phyloP scores from a whole-genome alignment of 192 early-diverging fungal species.

The Polychytrium aggregatum region DNA sequence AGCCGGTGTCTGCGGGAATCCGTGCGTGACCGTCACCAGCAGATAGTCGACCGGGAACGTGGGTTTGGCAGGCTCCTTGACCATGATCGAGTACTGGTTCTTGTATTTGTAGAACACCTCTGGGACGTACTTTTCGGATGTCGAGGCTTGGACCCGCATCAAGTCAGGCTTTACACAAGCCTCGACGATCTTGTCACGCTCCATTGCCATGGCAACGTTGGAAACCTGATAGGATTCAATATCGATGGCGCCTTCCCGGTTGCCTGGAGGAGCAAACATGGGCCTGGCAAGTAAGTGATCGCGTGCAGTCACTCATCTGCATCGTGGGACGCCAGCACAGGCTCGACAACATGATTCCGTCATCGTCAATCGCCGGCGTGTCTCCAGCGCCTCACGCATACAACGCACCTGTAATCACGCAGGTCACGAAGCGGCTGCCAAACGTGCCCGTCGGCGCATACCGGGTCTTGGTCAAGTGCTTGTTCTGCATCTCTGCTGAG shows the following conservation, averaged over 20 bases:
- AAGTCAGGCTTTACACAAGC: slow-evolving; percentile 75
- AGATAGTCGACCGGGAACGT: slow-evolving; percentile 96
- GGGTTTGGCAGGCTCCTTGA: slow-evolving; percentile 83
- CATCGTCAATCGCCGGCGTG: too few relatives aligned
- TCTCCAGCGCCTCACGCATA: too few relatives aligned
- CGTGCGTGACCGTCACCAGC: slow-evolving; percentile 84
- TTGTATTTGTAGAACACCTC: slow-evolving; percentile 95
- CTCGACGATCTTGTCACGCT: slow-evolving; percentile 80
- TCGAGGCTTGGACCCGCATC: slow-evolving; percentile 71
- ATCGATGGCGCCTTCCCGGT: slow-evolving; percentile 75
- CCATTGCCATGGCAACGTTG: slow-evolving; percentile 80
- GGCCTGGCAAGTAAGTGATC: too few relatives aligned
- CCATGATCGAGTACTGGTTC: slow-evolving; percentile 84
- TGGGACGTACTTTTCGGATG: slow-evolving; percentile 76
- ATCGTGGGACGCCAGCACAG: too few relatives aligned
- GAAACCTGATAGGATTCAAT: slow-evolving; percentile 86
- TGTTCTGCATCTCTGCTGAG: slow-evolving; percentile 71
- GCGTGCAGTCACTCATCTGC: too few relatives aligned
- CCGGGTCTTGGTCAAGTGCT: slow-evolving; percentile 54
- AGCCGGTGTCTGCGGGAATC: slow-evolving; percentile 70
- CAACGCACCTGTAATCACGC: slow-evolving; percentile 61
- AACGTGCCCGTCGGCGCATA: slow-evolving; percentile 71
- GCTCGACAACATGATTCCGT: too few relatives aligned
- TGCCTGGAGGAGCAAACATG: slow-evolving; percentile 30
- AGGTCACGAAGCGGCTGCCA: slow-evolving; percentile 90